A percentile compares a stretch with the other conserved stretches of the same genome.
Conservation (phyloP, 768 basidiomycete species). For the Mycena galericulata region DNA sequence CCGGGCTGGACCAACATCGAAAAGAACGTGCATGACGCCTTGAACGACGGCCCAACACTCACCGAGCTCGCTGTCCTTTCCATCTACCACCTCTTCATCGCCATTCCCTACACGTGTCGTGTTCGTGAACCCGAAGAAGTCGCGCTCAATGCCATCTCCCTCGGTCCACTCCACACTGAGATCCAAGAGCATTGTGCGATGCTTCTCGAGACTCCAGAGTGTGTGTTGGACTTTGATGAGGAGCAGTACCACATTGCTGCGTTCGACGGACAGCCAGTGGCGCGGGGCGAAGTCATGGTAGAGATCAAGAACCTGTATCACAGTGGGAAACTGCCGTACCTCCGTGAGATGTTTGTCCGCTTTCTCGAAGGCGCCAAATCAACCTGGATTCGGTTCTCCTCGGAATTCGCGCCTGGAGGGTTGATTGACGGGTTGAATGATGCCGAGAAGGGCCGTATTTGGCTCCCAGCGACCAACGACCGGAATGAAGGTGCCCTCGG, state of each 20-base stretch:
- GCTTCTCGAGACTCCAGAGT: slow-evolving; percentile 32
- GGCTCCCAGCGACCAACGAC: slow-evolving; percentile 29
- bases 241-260: not conserved
- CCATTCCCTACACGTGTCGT: slow-evolving; percentile 35
- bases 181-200: slow-evolving; percentile 20
- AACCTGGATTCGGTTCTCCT: slow-evolving; percentile 29
- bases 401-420: slow-evolving; percentile 31
- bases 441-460: slow-evolving; percentile 9
- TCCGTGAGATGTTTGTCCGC: slow-evolving; percentile 17
- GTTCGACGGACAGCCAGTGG: slow-evolving; percentile 16
- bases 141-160: slow-evolving; percentile 29
- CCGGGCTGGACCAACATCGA: slow-evolving; percentile 1
- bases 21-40: slow-evolving; percentile 35
- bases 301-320: slow-evolving; percentile 8
- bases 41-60: slow-evolving; percentile 36
- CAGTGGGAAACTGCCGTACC: slow-evolving; percentile 14
- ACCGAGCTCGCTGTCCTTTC: too few relatives aligned
- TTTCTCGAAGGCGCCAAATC: slow-evolving; percentile 32
- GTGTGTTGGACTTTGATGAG: slow-evolving; percentile 27
- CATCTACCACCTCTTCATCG: slow-evolving; percentile 30
- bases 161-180: slow-evolving; percentile 32
- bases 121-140: slow-evolving; percentile 24
- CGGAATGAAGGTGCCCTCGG: slow-evolving; percentile 32
- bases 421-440: slow-evolving; percentile 25
- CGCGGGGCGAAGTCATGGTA: slow-evolving; percentile 16